These are phyloP conservation scores for Bondarzewia mesenterica DNA, from an alignment of 1,284 basidiomycete genomes.

Conservation along the genomic window DNA sequence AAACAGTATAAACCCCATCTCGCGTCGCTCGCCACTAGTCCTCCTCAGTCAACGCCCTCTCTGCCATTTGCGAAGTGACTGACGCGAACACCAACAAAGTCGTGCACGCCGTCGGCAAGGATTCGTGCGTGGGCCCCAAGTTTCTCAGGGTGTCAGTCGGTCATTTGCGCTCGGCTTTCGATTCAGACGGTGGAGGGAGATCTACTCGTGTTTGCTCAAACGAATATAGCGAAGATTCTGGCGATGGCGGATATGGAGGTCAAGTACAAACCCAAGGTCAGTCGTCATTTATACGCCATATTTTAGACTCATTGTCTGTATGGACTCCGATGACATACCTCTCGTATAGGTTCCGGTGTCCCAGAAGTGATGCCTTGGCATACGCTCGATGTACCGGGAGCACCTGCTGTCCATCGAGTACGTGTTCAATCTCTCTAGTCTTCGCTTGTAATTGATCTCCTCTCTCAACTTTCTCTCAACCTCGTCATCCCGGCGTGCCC, in stretches of 20 bases:
- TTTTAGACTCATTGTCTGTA: neutral
- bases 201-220: slow-evolving; percentile 89
- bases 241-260: slow-evolving; percentile 91
- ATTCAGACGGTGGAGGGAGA: slow-evolving; percentile 97
- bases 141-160: slow-evolving; percentile 79
- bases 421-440: no score
- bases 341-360: slow-evolving; percentile 77
- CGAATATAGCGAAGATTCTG: slow-evolving; percentile 91
- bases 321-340: neutral
- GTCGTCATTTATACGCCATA: slow-evolving; percentile 16
- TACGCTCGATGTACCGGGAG: slow-evolving; percentile 99
- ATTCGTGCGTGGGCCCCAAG: no score
- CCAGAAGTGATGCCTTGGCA: slow-evolving; percentile 96
- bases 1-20: no score
- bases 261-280: slow-evolving; percentile 93
- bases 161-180: slow-evolving; percentile 86
- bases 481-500: no score
- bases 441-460: no score
- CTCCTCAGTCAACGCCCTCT: no score
- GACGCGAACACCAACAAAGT: no score
- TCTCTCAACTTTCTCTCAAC: no score
- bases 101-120: no score
- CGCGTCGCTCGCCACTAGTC: no score
- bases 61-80: no score
- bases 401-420: slow-evolving; percentile 94